These are phyloP conservation scores for Citrus mangshanensis DNA, from an alignment of 345 rosid genomes.

Conservation along the genomic window DNA sequence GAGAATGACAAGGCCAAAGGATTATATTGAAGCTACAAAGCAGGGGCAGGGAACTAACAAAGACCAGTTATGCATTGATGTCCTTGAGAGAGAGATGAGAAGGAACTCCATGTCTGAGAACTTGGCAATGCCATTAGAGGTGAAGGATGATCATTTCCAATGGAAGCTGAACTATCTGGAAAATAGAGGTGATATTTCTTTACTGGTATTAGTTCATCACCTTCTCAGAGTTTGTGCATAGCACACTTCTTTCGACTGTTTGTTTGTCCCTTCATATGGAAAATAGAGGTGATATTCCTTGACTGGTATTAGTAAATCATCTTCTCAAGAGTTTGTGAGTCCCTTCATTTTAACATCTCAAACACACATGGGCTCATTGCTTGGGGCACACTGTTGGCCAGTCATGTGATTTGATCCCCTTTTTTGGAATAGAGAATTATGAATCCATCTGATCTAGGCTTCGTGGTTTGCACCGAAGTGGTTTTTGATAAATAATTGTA, in stretches of 20 bases:
- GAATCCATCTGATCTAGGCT: not conserved
- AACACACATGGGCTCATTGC: not conserved
- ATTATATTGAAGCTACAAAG: constrained; percentile 25
- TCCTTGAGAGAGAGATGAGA: constrained; percentile 31
- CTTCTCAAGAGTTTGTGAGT: too few species aligned
- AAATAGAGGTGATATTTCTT: too few species aligned
- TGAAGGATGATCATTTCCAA: too few species aligned
- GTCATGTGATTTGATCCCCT: too few species aligned
- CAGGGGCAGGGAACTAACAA: constrained; percentile 35
- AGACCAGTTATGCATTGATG: constrained; percentile 38
- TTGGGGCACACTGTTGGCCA: too few species aligned
- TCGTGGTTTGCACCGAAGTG: not conserved
- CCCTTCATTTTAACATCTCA: too few species aligned
- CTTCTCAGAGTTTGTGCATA: not conserved
- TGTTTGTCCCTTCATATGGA: not conserved
- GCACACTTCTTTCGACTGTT: not conserved
- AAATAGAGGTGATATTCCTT: too few species aligned
- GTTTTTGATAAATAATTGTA: not conserved
- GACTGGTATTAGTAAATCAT: too few species aligned
- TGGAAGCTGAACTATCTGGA: too few species aligned
- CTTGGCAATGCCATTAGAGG: too few species aligned
- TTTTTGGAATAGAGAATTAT: too few species aligned
- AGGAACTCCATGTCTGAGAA: constrained; percentile 17
- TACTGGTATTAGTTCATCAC: too few species aligned
- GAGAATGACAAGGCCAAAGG: constrained; percentile 39